phyloP scores from a whole-genome alignment of 2,329 filamentous ascomycete genomes.

The Chaetomium sp. region DNA sequence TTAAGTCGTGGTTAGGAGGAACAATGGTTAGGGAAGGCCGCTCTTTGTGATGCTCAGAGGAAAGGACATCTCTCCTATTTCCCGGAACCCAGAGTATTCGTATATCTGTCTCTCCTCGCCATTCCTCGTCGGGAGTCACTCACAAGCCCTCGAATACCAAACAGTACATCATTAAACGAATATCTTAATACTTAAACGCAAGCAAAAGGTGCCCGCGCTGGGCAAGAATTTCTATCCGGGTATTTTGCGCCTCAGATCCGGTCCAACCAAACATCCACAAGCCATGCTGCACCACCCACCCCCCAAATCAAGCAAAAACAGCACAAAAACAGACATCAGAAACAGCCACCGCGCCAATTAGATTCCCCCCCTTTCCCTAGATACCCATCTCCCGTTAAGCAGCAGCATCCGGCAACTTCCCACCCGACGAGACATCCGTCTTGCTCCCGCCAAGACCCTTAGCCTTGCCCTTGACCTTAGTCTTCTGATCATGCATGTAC shows the following conservation, averaged over 20 bases:
- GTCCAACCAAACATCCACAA: not conserved
- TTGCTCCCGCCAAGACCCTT: constrained; percentile 15
- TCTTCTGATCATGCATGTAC: constrained; percentile 38
- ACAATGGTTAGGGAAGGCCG: too few species aligned
- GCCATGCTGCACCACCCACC: not conserved
- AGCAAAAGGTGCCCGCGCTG: not conserved
- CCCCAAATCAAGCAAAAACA: not conserved
- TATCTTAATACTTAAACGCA: not conserved
- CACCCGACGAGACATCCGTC: constrained; percentile 10
- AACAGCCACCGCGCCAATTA: not conserved
- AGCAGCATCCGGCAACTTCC: not conserved
- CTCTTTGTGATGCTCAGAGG: too few species aligned
- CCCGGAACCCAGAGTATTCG: too few species aligned
- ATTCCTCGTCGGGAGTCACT: too few species aligned
- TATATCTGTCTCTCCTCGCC: too few species aligned
- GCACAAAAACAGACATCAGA: not conserved
- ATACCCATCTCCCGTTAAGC: not conserved
- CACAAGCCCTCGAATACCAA: too few species aligned
- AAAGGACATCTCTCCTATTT: too few species aligned
- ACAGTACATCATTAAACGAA: not conserved
- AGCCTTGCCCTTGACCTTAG: constrained; percentile 32
- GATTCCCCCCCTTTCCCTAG: not conserved
- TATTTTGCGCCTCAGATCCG: not conserved
- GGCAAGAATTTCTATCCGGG: not conserved
- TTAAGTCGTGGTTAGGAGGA: too few species aligned